Base-by-base conservation (phyloP, 495 filamentous ascomycete species). In the Xylaria telfairii region DNA sequence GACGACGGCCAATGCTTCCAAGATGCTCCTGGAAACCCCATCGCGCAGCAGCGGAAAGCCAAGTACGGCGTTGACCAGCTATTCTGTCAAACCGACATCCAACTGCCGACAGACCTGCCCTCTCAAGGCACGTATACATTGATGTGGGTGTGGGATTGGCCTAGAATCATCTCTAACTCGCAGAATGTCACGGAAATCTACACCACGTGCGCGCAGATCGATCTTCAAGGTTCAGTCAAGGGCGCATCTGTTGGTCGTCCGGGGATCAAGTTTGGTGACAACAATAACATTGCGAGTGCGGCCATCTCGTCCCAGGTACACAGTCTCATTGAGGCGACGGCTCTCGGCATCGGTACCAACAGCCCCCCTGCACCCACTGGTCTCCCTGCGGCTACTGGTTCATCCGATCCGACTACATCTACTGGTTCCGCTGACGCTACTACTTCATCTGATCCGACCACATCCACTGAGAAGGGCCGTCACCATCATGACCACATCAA, bases 121-220 rank as follows among this genome's bases (percentile, higher is more conserved):
- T 71, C 77, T 1, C 74, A 79, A 56, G 88, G 90, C 24, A 86
- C 84, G 37, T 91, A 91, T 71, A 93, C 93, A 0, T 78, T 96
- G 49, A 95, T 97, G 81, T 98, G 94, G 94, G 89, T 97, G 5
- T 97, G 94, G 94, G 90, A 96, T 72, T 98, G 93, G 93, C 90
- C 91, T 4, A 90, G 88, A 0, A 79, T 78, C 15, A 79, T 86
- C 17, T 77, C 76, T 28, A 73, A 77, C 59, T 70, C 73, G 42
- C 74, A 84, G 81, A 56, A 76, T 44, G 66, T 80, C 63, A 42
- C 76, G 84, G 90, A 97, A 78, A 86, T 90, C 69, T 97, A 97
- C 77, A 94, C 92, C 0, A 90, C 90, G 9, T 95, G 94, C 74
- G 88, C 93, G 74, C 94, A 97, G 79, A 85, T 95, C 70, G 81